Conservation (phyloP, 306 rosid species). For the Begonia masoniana region DNA sequence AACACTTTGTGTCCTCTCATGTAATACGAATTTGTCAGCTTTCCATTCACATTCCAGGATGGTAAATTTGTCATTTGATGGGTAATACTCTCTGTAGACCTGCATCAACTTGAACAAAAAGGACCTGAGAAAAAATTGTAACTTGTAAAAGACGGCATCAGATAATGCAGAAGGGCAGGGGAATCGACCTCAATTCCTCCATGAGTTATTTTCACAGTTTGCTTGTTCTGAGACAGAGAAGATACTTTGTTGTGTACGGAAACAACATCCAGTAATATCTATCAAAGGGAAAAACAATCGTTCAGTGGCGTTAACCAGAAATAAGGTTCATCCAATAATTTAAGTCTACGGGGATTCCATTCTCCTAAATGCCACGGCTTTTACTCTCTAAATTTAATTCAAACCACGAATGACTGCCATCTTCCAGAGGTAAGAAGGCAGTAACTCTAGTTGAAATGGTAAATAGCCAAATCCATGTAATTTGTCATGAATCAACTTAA, state of each 20-base stretch:
- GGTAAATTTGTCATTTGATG: constrained; percentile 42
- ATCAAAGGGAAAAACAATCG: constrained; percentile 12
- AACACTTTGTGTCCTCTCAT: constrained; percentile 32
- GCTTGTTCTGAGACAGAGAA: constrained; percentile 50
- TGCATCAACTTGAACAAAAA: too few species aligned
- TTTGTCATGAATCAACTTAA: background rate
- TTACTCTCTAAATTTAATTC: too few species aligned
- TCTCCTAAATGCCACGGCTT: background rate
- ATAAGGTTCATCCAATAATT: constrained; percentile 1
- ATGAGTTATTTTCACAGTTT: constrained; percentile 47
- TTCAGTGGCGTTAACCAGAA: background rate
- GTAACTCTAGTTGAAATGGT: background rate
- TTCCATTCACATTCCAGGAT: constrained; percentile 47
- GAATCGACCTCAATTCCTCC: constrained; percentile 55
- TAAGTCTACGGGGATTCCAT: background rate
- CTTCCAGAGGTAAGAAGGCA: background rate
- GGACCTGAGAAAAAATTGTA: too few species aligned
- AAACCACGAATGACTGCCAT: too few species aligned
- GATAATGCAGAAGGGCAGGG: background rate
- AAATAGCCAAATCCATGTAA: background rate
- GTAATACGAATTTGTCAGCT: constrained; percentile 46
- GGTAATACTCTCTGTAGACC: constrained; percentile 44
- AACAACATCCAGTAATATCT: constrained; percentile 72
- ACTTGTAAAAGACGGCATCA: too few species aligned
- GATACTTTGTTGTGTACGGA: constrained; percentile 66